Conservation (phyloP, 139 green algal species). For the Tetradesmus obliquus region DNA sequence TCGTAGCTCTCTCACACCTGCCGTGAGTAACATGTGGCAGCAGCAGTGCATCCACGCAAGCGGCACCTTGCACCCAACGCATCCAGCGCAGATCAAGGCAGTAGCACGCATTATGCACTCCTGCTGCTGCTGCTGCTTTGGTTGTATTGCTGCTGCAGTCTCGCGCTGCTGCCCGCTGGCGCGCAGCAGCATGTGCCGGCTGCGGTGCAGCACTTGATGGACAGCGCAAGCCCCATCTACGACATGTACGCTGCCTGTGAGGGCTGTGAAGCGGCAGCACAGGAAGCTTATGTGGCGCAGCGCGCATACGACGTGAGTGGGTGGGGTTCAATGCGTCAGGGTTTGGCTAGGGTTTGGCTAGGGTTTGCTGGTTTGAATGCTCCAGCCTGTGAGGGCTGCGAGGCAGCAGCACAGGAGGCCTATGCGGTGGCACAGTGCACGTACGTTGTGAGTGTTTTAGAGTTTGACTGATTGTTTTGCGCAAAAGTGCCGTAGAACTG, state of each 20-base stretch:
- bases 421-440: too few species aligned
- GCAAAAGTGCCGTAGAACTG: too few species aligned
- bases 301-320: neutral
- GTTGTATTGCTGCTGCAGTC: neutral
- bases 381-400: neutral
- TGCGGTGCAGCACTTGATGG: constrained; percentile 73
- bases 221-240: constrained; percentile 57
- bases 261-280: constrained; percentile 45
- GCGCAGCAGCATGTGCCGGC: constrained; percentile 51
- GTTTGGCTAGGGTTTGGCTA: neutral
- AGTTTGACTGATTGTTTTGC: too few species aligned
- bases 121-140: neutral
- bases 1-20: too few species aligned
- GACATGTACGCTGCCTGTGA: constrained; percentile 73
- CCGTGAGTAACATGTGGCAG: neutral
- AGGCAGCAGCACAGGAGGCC: too few species aligned
- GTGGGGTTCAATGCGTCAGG: neutral
- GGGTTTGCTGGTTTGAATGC: neutral
- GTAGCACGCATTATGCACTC: too few species aligned
- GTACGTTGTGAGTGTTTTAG: too few species aligned
- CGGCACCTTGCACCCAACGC: too few species aligned
- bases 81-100: too few species aligned
- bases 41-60: neutral
- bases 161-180: constrained; percentile 70
- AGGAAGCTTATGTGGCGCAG: neutral